Evolutionary conservation across 23 red algal species (phyloP).

Genomic region (Pyropia yezoensis): DNA sequence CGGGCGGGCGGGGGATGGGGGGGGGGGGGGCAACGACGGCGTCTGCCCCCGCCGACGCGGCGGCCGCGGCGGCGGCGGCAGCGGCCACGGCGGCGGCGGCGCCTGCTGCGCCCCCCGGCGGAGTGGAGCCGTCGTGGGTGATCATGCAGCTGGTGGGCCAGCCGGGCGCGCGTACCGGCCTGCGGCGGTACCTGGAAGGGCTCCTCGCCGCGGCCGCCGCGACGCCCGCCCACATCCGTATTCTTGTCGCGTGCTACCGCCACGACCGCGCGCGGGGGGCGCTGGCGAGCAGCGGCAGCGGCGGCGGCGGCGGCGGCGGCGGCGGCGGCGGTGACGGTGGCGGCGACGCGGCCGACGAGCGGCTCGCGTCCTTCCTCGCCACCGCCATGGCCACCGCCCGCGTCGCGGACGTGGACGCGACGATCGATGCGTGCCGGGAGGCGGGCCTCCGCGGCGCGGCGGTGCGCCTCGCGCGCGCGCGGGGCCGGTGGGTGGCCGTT

Average conservation of each 20-base stretch:
- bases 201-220: conserved; percentile 47
- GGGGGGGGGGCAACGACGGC: conserved; percentile 18
- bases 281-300: neutral
- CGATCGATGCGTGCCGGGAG: conserved; percentile 39
- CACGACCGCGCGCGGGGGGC: conserved; percentile 55
- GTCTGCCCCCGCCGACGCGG: conserved; percentile 20
- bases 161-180: conserved; percentile 46
- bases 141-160: conserved; percentile 66
- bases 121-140: conserved; percentile 64
- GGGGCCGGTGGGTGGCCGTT: conserved; percentile 31
- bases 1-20: neutral
- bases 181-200: conserved; percentile 67
- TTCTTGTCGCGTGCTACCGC: conserved; percentile 79
- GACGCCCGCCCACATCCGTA: conserved; percentile 56
- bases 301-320: too few relatives aligned
- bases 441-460: conserved; percentile 44
- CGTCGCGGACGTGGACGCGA: conserved; percentile 50
- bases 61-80: conserved; percentile 36
- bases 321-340: too few relatives aligned
- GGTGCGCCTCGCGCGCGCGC: conserved; percentile 31
- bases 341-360: too few relatives aligned
- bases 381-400: neutral
- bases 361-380: too few relatives aligned
- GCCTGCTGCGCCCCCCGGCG: conserved; percentile 31
- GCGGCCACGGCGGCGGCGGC: conserved; percentile 47